Base-by-base conservation (phyloP, 2,329 filamentous ascomycete genomes). In the Penicillium sp. region DNA sequence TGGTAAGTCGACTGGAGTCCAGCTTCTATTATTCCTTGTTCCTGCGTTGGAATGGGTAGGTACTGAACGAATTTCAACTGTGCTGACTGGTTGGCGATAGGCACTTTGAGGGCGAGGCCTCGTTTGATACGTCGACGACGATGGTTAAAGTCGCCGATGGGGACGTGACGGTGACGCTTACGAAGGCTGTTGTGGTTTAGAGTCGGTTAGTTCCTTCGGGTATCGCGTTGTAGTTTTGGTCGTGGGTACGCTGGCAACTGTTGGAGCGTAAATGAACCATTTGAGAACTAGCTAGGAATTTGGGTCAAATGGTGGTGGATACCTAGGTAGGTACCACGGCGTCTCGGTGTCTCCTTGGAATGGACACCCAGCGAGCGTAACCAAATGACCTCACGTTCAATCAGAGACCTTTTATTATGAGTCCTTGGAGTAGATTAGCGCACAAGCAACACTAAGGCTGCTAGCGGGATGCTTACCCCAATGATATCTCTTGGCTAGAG, bases 21-120 rank as follows among this genome's bases (percentile, higher is more conserved):
- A 26, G 26, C 35, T 41, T 41, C 35, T 6, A 41, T 41, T 9
- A 35, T 13, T 35, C 13, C 31, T 15, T 15, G 11, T 15, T 41
- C 15, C 35, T 15, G 2, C 11, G 11, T 13, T 41, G 35, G 35
- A 5, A 11, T 15, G 15, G 35, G 11, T 15, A 1, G 35, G 35
- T 35, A 35, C 8, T 9, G 5, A 7, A 35, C 13, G 31, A 35
- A 35, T 11, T 35, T 2, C 15, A 9, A 38, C 9, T 41, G 35
- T 41, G 35, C 11, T 41, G 13, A 41, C 35, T 15, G 13, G 15
- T 17, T 11, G 35, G 13, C 13, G 35, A 5, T 17, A 41, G 35
- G 80, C 79, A 82, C 64, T 82, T 82, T 60, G 75, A 75, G 64
- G 80, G 80, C 1, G 80, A 82, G 53, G 80, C 82, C 68, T 76